Evolutionary conservation across 495 filamentous ascomycete species (phyloP), one percentile per base, ranked within the genome.

Genomic region (Evansstolkia leycettana): DNA sequence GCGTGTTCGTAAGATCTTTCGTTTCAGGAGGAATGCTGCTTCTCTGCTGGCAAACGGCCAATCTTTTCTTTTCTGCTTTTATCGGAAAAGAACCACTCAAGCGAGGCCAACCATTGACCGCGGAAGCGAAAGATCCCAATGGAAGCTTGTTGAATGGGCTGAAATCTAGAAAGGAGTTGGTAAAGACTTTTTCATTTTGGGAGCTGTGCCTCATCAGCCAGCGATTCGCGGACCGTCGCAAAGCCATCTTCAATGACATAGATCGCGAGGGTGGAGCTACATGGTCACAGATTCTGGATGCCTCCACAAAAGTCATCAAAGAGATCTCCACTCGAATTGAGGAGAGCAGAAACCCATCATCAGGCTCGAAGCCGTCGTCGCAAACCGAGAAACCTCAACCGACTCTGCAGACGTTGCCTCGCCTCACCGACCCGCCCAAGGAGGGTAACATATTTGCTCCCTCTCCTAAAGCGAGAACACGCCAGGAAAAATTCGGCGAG

Each of bases 111-210:
- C 85, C 87, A n/a, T 67, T 98, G 15, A 92, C 85, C 1, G 64
- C 69, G 8, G 80, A 86, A 36, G 82, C 84, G 3, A 82, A 76
- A 43, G 92, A 96, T 59, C 87, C 90, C 1, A 98, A 92, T 45
- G 89, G 85, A 24, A 94, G 80, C 47, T 63, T 98, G 27, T 52
- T 96, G 30, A 83, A 75, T 36, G 90, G 90, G 1, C 57, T 98
- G 31, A 85, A 77, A 42, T 73, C 80, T 13, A 87, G 64, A 44
- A 69, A 65, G 37, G 47, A 57, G 13, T 40, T 60, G 15, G 54
- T 62, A 7, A 62, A 84, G 62, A 61, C 73, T 3, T 89, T 89
- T 52, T 89, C 90, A 16, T 84, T 94, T 61, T 92, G 87, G 82
- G 90, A 98, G 52, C 66, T 96, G 13, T 69, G 72, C 18, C 69